phyloP scores from a whole-genome alignment of 2,329 filamentous ascomycete species.

The Niveomyces coronatus region DNA sequence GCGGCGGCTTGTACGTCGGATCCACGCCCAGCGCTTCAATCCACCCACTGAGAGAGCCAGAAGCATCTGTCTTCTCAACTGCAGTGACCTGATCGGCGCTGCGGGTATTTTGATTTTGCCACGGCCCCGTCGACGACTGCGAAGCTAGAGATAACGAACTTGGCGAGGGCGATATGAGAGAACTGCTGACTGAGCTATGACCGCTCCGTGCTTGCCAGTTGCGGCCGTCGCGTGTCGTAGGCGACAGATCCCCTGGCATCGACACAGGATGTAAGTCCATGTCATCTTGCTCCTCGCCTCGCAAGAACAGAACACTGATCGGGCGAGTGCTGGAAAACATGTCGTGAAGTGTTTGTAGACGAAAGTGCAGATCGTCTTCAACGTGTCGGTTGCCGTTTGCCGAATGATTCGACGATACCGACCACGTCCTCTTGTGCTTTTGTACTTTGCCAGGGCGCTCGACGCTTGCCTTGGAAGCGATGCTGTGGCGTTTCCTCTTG shows the following conservation, averaged over 20 bases:
- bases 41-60: constrained; percentile 64
- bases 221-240: constrained; percentile 42
- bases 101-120: constrained; percentile 49
- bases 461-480: constrained; percentile 35
- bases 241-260: constrained; percentile 56
- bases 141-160: constrained; percentile 55
- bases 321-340: constrained; percentile 82
- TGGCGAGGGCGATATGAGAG: constrained; percentile 55
- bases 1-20: constrained; percentile 67
- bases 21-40: constrained; percentile 93
- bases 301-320: constrained; percentile 66
- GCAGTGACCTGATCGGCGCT: constrained; percentile 43
- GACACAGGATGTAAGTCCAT: constrained; percentile 69
- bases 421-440: constrained; percentile 93
- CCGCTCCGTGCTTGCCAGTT: constrained; percentile 44
- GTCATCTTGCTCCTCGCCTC: constrained; percentile 68
- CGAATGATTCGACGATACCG: constrained; percentile 72
- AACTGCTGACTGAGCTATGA: constrained; percentile 47
- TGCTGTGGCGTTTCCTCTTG: constrained; percentile 50
- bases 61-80: constrained; percentile 44
- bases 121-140: constrained; percentile 39
- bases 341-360: constrained; percentile 68
- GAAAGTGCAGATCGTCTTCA: constrained; percentile 69
- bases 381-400: constrained; percentile 40
- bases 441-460: constrained; percentile 66